Conservation (phyloP, 805 yeast genomes). For the Starmera caribaea region DNA sequence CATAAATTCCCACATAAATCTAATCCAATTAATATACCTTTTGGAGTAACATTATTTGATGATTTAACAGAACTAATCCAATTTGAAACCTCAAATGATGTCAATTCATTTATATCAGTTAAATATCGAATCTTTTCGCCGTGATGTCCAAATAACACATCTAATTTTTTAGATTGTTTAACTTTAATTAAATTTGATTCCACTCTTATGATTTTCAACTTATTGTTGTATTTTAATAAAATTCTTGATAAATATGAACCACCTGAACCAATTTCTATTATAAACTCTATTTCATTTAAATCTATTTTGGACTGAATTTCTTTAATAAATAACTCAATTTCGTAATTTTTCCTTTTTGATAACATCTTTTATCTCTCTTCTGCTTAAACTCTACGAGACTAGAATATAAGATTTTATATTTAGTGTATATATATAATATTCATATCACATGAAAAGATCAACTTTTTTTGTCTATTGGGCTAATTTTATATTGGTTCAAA, state of each 20-base stretch:
- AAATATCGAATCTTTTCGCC: too few species aligned
- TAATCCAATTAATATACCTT: constrained; percentile 7
- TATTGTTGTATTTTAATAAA: background rate
- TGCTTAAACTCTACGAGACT: background rate
- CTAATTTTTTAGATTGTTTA: too few species aligned
- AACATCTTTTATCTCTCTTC: background rate
- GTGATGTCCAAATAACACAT: too few species aligned
- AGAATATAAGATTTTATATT: too few species aligned
- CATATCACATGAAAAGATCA: background rate
- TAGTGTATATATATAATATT: too few species aligned
- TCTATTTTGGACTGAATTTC: background rate
- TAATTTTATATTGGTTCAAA: background rate
- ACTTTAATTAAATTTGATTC: too few species aligned
- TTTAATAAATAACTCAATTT: background rate
- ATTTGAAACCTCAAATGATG: background rate
- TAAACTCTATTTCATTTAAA: background rate
- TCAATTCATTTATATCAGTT: background rate
- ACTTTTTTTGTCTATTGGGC: background rate
- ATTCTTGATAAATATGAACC: background rate
- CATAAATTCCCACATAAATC: constrained; percentile 9
- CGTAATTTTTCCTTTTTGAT: background rate
- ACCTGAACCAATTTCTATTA: background rate
- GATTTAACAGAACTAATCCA: constrained; percentile 1
- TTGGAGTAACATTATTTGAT: constrained; percentile 2
- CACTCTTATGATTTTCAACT: too few species aligned